phyloP scores from a whole-genome alignment of 352 stramenopile species.

The Phytophthora sojae region DNA sequence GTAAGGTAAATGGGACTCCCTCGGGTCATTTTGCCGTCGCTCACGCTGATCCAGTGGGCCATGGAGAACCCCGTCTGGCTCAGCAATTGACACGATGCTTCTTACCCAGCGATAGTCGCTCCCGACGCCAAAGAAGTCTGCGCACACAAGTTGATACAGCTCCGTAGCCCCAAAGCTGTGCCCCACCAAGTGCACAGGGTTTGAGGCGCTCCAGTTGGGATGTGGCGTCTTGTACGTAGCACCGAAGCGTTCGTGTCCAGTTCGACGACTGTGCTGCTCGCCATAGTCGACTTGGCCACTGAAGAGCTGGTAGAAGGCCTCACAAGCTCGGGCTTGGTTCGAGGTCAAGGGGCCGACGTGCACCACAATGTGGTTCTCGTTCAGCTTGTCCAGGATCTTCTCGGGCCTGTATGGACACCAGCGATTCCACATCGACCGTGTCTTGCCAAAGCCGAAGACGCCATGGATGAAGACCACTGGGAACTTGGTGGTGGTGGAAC shows the following conservation, averaged over 20 bases:
- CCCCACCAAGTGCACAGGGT: slow-evolving; percentile 69
- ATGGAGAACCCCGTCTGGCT: slow-evolving; percentile 48
- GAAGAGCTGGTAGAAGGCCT: slow-evolving; percentile 66
- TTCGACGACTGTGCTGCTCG: slow-evolving; percentile 41
- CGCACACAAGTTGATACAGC: slow-evolving; percentile 71
- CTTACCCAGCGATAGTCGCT: slow-evolving; percentile 59
- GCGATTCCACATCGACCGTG: slow-evolving; percentile 54
- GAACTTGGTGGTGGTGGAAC: slow-evolving; percentile 40
- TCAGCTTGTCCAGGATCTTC: slow-evolving; percentile 40
- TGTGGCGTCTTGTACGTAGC: slow-evolving; percentile 40
- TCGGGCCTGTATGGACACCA: slow-evolving; percentile 66
- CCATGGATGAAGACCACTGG: slow-evolving; percentile 72
- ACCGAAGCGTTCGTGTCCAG: slow-evolving; percentile 56
- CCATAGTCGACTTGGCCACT: slow-evolving; percentile 70
- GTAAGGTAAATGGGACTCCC: background rate
- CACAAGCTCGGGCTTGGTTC: slow-evolving; percentile 66
- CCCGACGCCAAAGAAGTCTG: slow-evolving; percentile 62
- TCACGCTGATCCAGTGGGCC: slow-evolving; percentile 38
- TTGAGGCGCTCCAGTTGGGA: slow-evolving; percentile 52
- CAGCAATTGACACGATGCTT: slow-evolving; percentile 64
- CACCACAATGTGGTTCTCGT: slow-evolving; percentile 58
- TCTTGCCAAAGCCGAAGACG: slow-evolving; percentile 61
- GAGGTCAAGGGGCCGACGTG: slow-evolving; percentile 62
- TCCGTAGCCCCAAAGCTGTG: slow-evolving; percentile 76
- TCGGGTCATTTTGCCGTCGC: background rate